phyloP scores from a whole-genome alignment of 78 protist genomes.

The Dictyostelium purpureum region DNA sequence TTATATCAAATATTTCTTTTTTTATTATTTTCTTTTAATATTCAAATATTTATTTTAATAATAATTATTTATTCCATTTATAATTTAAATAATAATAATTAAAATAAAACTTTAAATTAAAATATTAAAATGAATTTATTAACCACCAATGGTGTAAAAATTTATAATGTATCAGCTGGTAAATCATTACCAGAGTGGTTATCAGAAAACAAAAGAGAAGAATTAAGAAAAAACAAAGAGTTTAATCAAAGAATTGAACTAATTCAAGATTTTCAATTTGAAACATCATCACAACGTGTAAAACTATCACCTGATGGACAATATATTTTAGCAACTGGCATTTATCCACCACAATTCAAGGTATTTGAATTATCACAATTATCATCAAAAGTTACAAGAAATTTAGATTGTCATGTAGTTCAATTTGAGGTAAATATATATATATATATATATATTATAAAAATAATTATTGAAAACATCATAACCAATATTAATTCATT shows the following conservation, averaged over 20 bases:
- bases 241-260: conserved; percentile 89
- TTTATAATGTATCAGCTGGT: conserved; percentile 89
- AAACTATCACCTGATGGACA: conserved; percentile 85
- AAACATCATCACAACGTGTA: conserved; percentile 79
- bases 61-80: neutral
- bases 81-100: neutral
- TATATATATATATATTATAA: neutral
- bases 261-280: conserved; percentile 97
- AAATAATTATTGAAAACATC: neutral
- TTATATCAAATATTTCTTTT: neutral
- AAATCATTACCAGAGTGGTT: conserved; percentile 91
- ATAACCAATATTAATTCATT: neutral
- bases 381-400: conserved; percentile 90
- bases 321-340: conserved; percentile 91
- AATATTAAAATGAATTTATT: conserved; percentile 76
- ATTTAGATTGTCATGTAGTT: conserved; percentile 86
- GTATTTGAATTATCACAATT: conserved; percentile 92
- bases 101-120: neutral
- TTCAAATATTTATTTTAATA: neutral
- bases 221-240: conserved; percentile 57
- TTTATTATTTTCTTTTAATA: neutral
- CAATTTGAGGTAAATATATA: conserved; percentile 65
- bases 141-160: conserved; percentile 83
- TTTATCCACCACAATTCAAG: conserved; percentile 94
- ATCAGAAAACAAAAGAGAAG: conserved; percentile 57